Conservation (phyloP, 2,329 filamentous ascomycete species). For the Hortaea sp. region DNA sequence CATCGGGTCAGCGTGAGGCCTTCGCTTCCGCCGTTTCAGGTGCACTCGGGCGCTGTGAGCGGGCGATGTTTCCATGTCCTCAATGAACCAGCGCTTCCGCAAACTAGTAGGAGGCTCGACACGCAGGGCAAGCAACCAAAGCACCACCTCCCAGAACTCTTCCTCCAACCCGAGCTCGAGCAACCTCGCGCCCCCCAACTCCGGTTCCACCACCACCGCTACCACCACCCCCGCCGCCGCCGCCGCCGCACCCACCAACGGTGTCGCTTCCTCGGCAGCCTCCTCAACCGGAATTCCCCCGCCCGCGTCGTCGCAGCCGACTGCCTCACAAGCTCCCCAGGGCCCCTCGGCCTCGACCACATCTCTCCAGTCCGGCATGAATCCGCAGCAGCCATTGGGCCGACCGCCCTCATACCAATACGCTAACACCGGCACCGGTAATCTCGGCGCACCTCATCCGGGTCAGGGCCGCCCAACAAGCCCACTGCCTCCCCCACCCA, state of each 20-base stretch:
- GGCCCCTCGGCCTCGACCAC: conserved; percentile 36
- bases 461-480: conserved; percentile 38
- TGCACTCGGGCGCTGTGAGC: background rate
- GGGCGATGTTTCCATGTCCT: conserved; percentile 37
- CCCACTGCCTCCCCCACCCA: conserved; percentile 32
- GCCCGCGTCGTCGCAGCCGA: conserved; percentile 8
- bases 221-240: conserved; percentile 28
- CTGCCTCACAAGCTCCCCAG: conserved; percentile 16
- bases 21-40: background rate
- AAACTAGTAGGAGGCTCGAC: conserved; percentile 72
- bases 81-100: conserved; percentile 70
- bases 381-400: conserved; percentile 41
- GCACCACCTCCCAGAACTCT: conserved; percentile 54
- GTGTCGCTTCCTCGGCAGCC: conserved; percentile 23
- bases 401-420: conserved; percentile 57
- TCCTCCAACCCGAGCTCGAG: conserved; percentile 19
- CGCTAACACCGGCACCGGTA: conserved; percentile 28
- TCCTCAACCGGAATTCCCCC: conserved; percentile 31
- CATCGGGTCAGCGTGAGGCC: no score
- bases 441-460: conserved; percentile 30
- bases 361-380: conserved; percentile 43
- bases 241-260: conserved; percentile 20
- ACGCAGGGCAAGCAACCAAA: conserved; percentile 52
- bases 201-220: conserved; percentile 36
- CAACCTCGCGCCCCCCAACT: conserved; percentile 51